A percentile compares a stretch with the other conserved stretches of the same genome.
phyloP scores from a whole-genome alignment of 2,329 filamentous ascomycete genomes.

The Nigrograna mackinnonii region DNA sequence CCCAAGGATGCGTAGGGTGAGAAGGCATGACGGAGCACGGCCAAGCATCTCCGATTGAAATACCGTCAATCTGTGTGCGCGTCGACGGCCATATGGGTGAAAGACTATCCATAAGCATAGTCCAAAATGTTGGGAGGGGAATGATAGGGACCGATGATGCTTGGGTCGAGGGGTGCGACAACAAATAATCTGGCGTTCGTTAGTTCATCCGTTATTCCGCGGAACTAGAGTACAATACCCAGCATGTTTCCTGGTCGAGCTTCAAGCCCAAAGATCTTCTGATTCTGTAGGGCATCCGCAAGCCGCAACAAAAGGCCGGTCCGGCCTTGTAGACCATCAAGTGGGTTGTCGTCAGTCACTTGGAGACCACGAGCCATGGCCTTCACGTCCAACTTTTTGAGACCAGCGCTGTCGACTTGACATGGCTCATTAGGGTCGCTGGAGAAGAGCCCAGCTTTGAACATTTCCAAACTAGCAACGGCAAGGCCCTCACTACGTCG shows the following conservation, averaged over 20 bases:
- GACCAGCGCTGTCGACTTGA: conserved; percentile 84
- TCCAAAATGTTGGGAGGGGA: conserved; percentile 86
- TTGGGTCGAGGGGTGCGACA: conserved; percentile 87
- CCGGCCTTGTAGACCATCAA: conserved; percentile 84
- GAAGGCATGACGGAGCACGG: conserved; percentile 83
- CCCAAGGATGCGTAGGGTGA: conserved; percentile 71
- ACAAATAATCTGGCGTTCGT: conserved; percentile 74
- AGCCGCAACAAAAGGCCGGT: conserved; percentile 78
- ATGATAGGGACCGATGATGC: conserved; percentile 88
- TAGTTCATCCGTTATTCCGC: conserved; percentile 11
- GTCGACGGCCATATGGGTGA: conserved; percentile 86
- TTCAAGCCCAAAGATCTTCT: conserved; percentile 81
- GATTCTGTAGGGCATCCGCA: conserved; percentile 74
- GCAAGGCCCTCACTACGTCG: conserved; percentile 87
- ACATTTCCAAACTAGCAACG: conserved; percentile 82
- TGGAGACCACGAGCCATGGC: conserved; percentile 82
- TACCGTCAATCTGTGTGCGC: conserved; percentile 83
- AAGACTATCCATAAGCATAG: conserved; percentile 84
- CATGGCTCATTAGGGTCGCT: conserved; percentile 78
- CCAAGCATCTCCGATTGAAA: conserved; percentile 93
- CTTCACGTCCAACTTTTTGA: conserved; percentile 74
- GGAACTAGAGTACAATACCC: conserved; percentile 59
- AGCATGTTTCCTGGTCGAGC: conserved; percentile 93
- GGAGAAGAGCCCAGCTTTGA: conserved; percentile 88
- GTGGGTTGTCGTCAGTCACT: conserved; percentile 76